Evolutionary conservation across 352 stramenopile species (phyloP).

Genomic region (Phytophthora cryptogea): DNA sequence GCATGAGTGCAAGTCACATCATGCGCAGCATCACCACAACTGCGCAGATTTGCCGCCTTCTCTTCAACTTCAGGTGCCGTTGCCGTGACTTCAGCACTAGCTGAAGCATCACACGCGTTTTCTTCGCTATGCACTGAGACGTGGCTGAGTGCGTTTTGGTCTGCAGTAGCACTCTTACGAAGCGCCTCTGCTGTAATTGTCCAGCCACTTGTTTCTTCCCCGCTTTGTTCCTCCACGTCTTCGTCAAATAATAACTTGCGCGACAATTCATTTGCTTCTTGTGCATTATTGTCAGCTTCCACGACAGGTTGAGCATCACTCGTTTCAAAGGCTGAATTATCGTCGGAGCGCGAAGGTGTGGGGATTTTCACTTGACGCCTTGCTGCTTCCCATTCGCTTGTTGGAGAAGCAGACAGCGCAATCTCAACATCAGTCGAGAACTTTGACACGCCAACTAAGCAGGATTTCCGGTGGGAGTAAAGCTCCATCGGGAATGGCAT

Average conservation of each 20-base stretch:
- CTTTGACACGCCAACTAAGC: slow-evolving; percentile 58
- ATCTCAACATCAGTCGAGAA: slow-evolving; percentile 61
- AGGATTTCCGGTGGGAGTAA: slow-evolving; percentile 42
- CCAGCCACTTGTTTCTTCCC: slow-evolving; percentile 28
- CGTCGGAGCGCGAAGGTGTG: slow-evolving; percentile 8
- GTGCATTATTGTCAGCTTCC: slow-evolving; percentile 12
- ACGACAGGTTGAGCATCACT: slow-evolving; percentile 1
- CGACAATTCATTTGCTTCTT: background rate
- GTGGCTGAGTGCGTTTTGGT: slow-evolving; percentile 16
- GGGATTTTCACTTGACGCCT: slow-evolving; percentile 40
- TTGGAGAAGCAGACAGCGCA: slow-evolving; percentile 34
- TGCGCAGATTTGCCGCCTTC: slow-evolving; percentile 3
- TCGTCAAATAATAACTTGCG: background rate
- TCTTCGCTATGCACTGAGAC: slow-evolving; percentile 4
- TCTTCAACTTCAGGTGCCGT: background rate
- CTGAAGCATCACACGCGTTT: slow-evolving; percentile 1
- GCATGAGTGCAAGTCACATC: slow-evolving; percentile 7
- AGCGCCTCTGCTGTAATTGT: slow-evolving; percentile 28
- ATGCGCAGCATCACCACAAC: slow-evolving; percentile 4
- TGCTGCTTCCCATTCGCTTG: slow-evolving; percentile 47
- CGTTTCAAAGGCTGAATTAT: slow-evolving; percentile 2
- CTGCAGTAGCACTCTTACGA: slow-evolving; percentile 6
- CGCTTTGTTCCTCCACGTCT: slow-evolving; percentile 16
- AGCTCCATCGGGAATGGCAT: slow-evolving; percentile 42
- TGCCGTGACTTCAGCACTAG: background rate